Base-by-base conservation (phyloP, 441 rosid species). In the Syzygium malaccense region DNA sequence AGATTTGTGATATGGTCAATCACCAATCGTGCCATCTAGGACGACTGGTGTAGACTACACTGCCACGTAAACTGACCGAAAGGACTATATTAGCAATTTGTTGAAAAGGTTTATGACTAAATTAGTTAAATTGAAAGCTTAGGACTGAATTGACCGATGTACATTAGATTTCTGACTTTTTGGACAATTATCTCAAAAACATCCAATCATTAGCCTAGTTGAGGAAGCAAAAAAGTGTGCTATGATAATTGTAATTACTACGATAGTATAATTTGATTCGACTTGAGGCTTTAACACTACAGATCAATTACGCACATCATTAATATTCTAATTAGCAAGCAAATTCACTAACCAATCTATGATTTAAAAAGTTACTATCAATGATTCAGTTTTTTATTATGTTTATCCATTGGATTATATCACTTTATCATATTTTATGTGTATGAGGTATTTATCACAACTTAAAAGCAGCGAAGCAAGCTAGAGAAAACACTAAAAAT, bases 21-120 rank as follows among this genome's bases (percentile, higher is more conserved):
- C 71, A 2, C 32, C 19, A 3, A 0, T 28, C 17, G 14, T 57
- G n/a, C 3, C 14, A 60, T 60, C 3, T 60, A 26, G 14, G 7
- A 14, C 9, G 41, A 11, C 37, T 2, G 1, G 25, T 19, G 19
- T 7, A 18, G 19, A 19, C 9, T 55, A 19, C 57, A 18, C 13
- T 0, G 4, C 13, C 12, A 66, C 7, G 0, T 66, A 66, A 66
- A 30, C 8, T 64, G 9, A 15, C 3, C 2, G 5, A 2, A 30
- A 30, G 19, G 19, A 62, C 28, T 62, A 62, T 10, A 62, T 2
- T 8, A 62, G 7, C 5, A 62, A n/a, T 28, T 60, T 1, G 12
- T 5, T 66, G 9, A 30, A 66, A 66, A 32, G 3, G 9, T 66
- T 9, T 18, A 4, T 0, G 3, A 66, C 9, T 32, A 66, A 66